A percentile compares a stretch with the other conserved stretches of the same genome.
Evolutionary conservation across 306 rosid species (phyloP).

Genomic region (Amphicarpaea edgeworthii): DNA sequence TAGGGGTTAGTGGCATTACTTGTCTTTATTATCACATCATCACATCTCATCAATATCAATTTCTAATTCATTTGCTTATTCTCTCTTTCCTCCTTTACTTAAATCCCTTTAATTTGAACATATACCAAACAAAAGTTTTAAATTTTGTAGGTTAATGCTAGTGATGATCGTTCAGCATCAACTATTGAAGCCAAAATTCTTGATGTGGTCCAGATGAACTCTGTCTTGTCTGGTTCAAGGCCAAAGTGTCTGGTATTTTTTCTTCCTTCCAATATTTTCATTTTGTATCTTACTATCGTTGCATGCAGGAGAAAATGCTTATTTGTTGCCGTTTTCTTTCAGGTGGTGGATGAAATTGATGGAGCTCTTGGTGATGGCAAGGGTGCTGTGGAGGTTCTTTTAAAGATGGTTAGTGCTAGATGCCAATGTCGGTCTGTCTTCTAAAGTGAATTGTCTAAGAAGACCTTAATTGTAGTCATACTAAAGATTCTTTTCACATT

Average conservation of each 20-base stretch:
- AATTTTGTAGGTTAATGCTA: conserved; percentile 82
- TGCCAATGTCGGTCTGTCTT: conserved; percentile 18
- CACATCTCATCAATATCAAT: conserved; percentile 1
- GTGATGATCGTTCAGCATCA: conserved; percentile 93
- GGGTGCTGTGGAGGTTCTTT: conserved; percentile 94
- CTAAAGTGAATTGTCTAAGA: conserved; percentile 22
- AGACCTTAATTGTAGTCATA: conserved; percentile 30
- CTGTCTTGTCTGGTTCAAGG: conserved; percentile 69
- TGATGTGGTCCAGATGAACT: conserved; percentile 87
- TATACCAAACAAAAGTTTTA: conserved; percentile 38
- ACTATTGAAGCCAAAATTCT: conserved; percentile 86
- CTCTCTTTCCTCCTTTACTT: background rate
- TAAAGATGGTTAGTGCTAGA: conserved; percentile 79
- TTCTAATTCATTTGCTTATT: background rate
- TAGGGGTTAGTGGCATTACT: background rate
- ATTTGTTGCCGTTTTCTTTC: conserved; percentile 32
- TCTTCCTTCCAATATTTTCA: conserved; percentile 34
- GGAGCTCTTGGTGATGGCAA: conserved; percentile 95
- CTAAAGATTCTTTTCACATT: background rate
- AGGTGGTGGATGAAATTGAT: conserved; percentile 98
- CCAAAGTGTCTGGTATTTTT: conserved; percentile 90
- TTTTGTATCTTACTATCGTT: conserved; percentile 27
- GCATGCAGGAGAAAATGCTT: conserved; percentile 16
- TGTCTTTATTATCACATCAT: background rate
- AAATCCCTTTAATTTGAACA: conserved; percentile 13